Conservation (phyloP, 306 rosid species). For the Hylodesmum podocarpum region DNA sequence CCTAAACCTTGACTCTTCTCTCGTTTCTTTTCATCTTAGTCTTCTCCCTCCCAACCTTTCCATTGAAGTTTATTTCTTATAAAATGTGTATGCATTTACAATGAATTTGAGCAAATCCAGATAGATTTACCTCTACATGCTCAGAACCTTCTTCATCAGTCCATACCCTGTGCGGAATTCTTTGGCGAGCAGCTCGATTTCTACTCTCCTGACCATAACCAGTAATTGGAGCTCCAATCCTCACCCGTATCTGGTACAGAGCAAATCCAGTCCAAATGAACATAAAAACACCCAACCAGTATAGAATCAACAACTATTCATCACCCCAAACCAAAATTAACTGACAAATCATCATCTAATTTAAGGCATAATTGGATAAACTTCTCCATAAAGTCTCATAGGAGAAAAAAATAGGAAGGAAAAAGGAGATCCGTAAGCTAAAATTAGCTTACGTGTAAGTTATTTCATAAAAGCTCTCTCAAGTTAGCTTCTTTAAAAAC, state of each 20-base stretch:
- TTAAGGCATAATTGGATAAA: too few relatives aligned
- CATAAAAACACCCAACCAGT: not conserved
- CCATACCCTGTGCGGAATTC: conserved; percentile 83
- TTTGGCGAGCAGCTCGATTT: conserved; percentile 99
- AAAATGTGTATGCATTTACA: not conserved
- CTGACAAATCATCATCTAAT: conserved; percentile 4
- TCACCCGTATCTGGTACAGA: conserved; percentile 67
- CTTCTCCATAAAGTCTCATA: too few relatives aligned
- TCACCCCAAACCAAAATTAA: not conserved
- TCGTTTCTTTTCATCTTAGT: not conserved
- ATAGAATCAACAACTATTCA: not conserved
- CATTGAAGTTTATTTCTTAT: not conserved
- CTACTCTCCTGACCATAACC: conserved; percentile 98
- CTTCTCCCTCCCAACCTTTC: not conserved
- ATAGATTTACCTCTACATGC: conserved; percentile 78
- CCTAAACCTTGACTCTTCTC: not conserved
- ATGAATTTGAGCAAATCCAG: conserved; percentile 8
- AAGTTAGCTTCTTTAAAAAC: too few relatives aligned
- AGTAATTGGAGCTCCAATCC: conserved; percentile 94
- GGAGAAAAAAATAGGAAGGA: too few relatives aligned
- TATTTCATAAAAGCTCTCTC: too few relatives aligned
- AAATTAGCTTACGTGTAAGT: too few relatives aligned
- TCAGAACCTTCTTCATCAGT: conserved; percentile 90
- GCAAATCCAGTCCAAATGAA: conserved; percentile 10
- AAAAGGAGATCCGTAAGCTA: too few relatives aligned